Base-by-base conservation (phyloP, 225 moss, liverwort and hornwort genomes). In the Polytrichum formosum region DNA sequence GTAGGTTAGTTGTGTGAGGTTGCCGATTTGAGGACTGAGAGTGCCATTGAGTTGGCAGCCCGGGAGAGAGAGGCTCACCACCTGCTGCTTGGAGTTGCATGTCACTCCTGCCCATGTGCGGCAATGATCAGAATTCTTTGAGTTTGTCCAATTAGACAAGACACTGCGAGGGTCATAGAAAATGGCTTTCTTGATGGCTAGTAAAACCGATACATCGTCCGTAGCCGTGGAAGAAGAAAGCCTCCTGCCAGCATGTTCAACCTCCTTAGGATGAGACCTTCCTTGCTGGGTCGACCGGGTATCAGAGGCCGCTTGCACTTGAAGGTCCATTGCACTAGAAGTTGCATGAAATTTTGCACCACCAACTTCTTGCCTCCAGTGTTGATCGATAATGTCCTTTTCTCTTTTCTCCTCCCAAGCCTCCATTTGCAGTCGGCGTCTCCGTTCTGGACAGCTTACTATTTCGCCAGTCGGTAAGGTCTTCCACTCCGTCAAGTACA, bases 51-150 rank as follows among this genome's bases (percentile, higher is more conserved):
- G 13, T 0, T 37, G 37, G 13, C 2, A 13, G 10, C 22, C 19
- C 4, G 22, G 53, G n/a, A 55, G 67, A 2, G 73, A 67, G 70
- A 76, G 76, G 18, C 70, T 7, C 2, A 77, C 73, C 61, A 76
- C 72, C 26, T 72, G 58, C 65, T 33, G 37, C 23, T 73, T 69
- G 55, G 21, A 33, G 37, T 56, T 73, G 76, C 81, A 77, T 37
- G 73, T 73, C 73, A 81, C 76, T 46, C 76, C 76, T 7, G 21
- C 22, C 81, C 81, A 81, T 58, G 58, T 58, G 21, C 5, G 58
- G 8, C 58, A 58, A 58, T 8, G 22, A 20, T 58, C 58, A 6
- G 6, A 58, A 1, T n/a, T 58, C 2, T 20, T 20, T 3, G 58
- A 8, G 22, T 5, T 20, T 58, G 58, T 58, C 58, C 37, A 37